Evolutionary conservation across 345 rosid species (phyloP), one percentile per base, ranked within the genome.

Genomic region (Turnera subulata): DNA sequence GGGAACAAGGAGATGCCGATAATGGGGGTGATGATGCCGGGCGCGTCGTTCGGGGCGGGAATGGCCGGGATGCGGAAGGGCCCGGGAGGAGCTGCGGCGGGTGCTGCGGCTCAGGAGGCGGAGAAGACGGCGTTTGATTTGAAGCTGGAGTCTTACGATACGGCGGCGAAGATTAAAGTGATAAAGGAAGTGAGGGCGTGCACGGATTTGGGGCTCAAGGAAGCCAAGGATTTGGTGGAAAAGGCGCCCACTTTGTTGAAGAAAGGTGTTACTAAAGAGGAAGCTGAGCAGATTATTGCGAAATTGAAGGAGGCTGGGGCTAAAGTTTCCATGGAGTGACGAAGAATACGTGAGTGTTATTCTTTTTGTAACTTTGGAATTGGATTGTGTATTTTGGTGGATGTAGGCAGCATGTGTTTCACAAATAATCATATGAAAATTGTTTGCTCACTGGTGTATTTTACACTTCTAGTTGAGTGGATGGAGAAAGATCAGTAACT

Each of bases 141-240:
- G 76, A 83, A 84, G 84, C 89, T 92, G 6, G 89, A 83, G 63
- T 90, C 79, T n/a, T 92, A 62, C 47, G 96, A 89, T 13, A 70
- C 91, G 0, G 86, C 86, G 6, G 60, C 79, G 56, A 92, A 86
- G 90, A 69, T 89, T 2, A 92, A 89, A 64, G 96, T 92, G 69
- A 89, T 89, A 19, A 92, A 92, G 76, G 98, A 92, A 72, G 97
- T 89, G 62, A 83, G 99, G 65, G 58, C 78, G 38, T 76, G 80
- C 64, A 92, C 96, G 35, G 85, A 69, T 72, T 80, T 93, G 70
- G 96, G 96, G 26, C 69, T 93, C 74, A 93, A 89, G 67, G 97
- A 93, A 71, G 97, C 99, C 0, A 93, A 89, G 62, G 97, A 93
- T n/a, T 70, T 93, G 82, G 99, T 93, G 52, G 99, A 89, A 82